Conservation (phyloP, 2,329 filamentous ascomycete genomes). For the Trichoderma koningiopsis region DNA sequence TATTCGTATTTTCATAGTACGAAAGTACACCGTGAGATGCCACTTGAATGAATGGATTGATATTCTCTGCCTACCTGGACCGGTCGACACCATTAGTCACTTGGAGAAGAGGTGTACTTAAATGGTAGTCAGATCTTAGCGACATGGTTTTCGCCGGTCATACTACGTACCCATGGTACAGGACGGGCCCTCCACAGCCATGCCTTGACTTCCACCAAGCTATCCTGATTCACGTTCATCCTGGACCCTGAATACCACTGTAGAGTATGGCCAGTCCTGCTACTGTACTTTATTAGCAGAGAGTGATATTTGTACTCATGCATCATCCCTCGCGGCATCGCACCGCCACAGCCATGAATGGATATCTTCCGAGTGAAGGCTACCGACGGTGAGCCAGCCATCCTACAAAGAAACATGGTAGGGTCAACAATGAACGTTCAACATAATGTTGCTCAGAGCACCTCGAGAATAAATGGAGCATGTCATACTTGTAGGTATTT, state of each 20-base stretch:
- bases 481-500: not conserved
- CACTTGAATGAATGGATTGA: conserved; percentile 4
- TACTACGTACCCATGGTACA: conserved; percentile 6
- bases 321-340: not conserved
- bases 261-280: not conserved
- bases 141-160: conserved; percentile 6
- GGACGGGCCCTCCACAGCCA: not conserved
- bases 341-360: not conserved
- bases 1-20: not conserved
- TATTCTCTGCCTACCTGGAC: not conserved
- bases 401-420: not conserved
- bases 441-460: not conserved
- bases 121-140: conserved; percentile 15
- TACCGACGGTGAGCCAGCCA: not conserved
- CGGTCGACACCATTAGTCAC: not conserved
- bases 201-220: not conserved
- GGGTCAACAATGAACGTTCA: not conserved
- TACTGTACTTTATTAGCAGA: not conserved
- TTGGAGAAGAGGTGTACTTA: conserved; percentile 5
- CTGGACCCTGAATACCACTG: not conserved
- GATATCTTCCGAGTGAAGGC: not conserved
- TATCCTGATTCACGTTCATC: not conserved
- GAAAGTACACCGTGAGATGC: not conserved
- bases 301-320: not conserved
- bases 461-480: not conserved